Evolutionary conservation across 768 basidiomycete genomes (phyloP).

Genomic region (Candolleomyces aberdarensis): DNA sequence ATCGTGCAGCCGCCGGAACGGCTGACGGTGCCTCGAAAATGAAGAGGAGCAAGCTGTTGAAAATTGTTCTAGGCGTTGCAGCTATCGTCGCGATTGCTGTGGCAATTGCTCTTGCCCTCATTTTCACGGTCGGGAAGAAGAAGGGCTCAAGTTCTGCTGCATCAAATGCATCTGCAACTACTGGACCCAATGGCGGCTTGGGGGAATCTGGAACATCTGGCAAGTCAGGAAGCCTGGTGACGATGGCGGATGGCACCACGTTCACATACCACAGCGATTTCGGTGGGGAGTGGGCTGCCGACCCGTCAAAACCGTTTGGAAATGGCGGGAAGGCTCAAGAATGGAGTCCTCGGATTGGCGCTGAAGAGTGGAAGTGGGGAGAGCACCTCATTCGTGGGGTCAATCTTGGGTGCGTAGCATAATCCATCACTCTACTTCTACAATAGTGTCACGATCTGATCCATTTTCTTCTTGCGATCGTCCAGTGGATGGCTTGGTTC

Average conservation of each 20-base stretch:
- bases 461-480: constrained; percentile 17
- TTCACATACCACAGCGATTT: constrained; percentile 79
- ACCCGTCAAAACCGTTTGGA: constrained; percentile 69
- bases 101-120: constrained; percentile 38
- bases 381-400: constrained; percentile 53
- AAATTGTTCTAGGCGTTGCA: constrained; percentile 24
- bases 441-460: constrained; percentile 33
- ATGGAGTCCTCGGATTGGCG: constrained; percentile 72
- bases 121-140: constrained; percentile 22
- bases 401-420: constrained; percentile 50
- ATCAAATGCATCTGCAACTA: constrained; percentile 4
- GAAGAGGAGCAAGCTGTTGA: constrained; percentile 18
- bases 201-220: constrained; percentile 41
- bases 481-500: constrained; percentile 45
- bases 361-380: constrained; percentile 73
- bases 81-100: constrained; percentile 39
- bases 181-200: constrained; percentile 7
- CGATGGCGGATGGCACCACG: constrained; percentile 69
- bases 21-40: constrained; percentile 11
- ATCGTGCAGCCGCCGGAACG: neutral
- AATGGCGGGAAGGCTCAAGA: constrained; percentile 72
- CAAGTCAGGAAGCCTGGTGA: constrained; percentile 62
- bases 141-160: neutral
- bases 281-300: constrained; percentile 79
- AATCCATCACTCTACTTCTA: constrained; percentile 3